Conservation (phyloP, 2,329 filamentous ascomycete genomes). For the Apiospora aurea region DNA sequence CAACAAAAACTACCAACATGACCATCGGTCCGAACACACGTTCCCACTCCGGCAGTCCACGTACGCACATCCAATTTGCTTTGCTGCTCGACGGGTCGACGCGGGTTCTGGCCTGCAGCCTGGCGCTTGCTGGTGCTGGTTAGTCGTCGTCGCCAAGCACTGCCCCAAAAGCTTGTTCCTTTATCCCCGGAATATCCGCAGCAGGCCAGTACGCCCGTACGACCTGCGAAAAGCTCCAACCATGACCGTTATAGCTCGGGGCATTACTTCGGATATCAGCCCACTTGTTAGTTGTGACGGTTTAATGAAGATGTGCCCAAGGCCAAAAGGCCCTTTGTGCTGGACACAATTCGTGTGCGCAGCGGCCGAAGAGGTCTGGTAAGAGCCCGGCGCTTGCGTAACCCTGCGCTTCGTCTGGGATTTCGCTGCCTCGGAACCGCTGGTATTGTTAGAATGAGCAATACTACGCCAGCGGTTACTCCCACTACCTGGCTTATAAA, state of each 20-base stretch:
- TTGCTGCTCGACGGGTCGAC: neutral
- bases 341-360: neutral
- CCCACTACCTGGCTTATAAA: neutral
- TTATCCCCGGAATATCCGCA: constrained; percentile 16
- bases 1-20: constrained; percentile 1
- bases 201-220: neutral
- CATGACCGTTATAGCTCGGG: neutral
- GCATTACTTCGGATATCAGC: constrained; percentile 19
- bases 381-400: neutral
- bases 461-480: neutral
- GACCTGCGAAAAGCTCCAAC: neutral
- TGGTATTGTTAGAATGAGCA: neutral
- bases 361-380: neutral
- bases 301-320: constrained; percentile 15
- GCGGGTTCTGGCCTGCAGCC: neutral
- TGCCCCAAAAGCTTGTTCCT: constrained; percentile 17
- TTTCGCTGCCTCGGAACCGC: neutral
- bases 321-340: neutral
- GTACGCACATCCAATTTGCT: neutral
- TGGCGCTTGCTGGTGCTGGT: neutral
- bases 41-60: constrained; percentile 9
- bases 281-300: neutral
- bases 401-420: neutral
- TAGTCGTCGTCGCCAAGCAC: constrained; percentile 15
- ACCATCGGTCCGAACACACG: constrained; percentile 12